Percentiles rank a stretch among this genome's conserved stretches.
These are phyloP conservation scores for Plantago elongata DNA, from an alignment of 257 asterid genomes.

Conservation along the genomic window DNA sequence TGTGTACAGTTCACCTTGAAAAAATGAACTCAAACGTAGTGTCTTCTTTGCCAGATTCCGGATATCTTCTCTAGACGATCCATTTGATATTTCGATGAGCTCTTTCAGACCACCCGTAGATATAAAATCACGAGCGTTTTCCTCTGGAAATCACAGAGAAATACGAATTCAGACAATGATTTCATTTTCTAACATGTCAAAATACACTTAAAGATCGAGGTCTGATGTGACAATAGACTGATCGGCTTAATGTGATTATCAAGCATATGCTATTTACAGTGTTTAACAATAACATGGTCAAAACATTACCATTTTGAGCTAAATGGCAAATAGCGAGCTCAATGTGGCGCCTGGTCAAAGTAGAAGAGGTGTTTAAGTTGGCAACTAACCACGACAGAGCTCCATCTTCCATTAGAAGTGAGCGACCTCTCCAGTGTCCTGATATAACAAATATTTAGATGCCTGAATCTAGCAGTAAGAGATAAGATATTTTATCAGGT, in stretches of 20 bases:
- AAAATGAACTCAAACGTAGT: conserved; percentile 44
- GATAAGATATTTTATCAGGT: neutral
- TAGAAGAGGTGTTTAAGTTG: conserved; percentile 46
- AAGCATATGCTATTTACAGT: neutral
- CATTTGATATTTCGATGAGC: conserved; percentile 54
- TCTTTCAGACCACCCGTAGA: conserved; percentile 58
- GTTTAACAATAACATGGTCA: neutral
- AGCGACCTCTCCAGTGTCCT: conserved; percentile 71
- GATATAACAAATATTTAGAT: conserved; percentile 20
- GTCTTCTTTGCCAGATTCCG: conserved; percentile 88
- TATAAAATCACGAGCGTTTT: conserved; percentile 64
- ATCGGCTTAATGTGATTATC: neutral
- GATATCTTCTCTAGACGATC: conserved; percentile 75
- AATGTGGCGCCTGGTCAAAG: conserved; percentile 68
- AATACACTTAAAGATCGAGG: too few relatives aligned
- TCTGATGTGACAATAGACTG: too few relatives aligned
- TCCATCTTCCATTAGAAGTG: conserved; percentile 71
- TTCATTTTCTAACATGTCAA: neutral
- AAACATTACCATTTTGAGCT: conserved; percentile 76
- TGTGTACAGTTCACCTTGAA: conserved; percentile 35
- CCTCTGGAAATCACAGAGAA: conserved; percentile 46
- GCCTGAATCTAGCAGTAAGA: conserved; percentile 1
- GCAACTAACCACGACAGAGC: conserved; percentile 70
- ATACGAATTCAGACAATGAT: neutral
- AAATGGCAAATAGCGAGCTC: conserved; percentile 93